A percentile compares a stretch with the other conserved stretches of the same genome.
Evolutionary conservation across 768 basidiomycete species (phyloP).

Genomic region (Lactarius deliciosus): DNA sequence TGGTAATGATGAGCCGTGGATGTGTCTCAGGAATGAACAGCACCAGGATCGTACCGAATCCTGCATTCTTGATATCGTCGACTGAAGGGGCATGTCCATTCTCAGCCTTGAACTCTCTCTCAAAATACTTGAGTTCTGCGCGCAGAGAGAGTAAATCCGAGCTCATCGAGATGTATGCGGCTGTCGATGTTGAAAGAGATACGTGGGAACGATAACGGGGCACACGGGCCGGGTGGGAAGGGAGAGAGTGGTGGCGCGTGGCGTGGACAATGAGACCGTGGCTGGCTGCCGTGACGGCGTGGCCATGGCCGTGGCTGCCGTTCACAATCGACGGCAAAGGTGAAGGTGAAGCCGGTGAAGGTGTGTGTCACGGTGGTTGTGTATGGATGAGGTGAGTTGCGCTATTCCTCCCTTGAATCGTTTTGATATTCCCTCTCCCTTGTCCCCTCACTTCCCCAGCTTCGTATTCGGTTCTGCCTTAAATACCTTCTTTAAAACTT

Average conservation of each 20-base stretch:
- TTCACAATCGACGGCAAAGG: not conserved
- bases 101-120: slow-evolving; percentile 58
- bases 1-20: slow-evolving; percentile 26
- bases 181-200: slow-evolving; percentile 17
- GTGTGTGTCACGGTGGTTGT: not conserved
- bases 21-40: slow-evolving; percentile 15
- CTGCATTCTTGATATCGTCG: slow-evolving; percentile 66
- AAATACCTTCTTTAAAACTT: slow-evolving; percentile 6
- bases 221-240: slow-evolving; percentile 3
- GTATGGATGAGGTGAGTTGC: not conserved
- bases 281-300: not conserved
- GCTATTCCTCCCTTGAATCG: not conserved
- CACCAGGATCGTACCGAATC: slow-evolving; percentile 53
- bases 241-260: no score
- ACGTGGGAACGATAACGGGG: slow-evolving; percentile 7
- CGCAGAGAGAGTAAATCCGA: slow-evolving; percentile 46
- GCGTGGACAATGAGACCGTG: not conserved
- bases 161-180: slow-evolving; percentile 34
- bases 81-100: slow-evolving; percentile 62
- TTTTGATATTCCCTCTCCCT: not conserved
- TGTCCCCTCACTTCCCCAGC: not conserved
- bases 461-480: not conserved
- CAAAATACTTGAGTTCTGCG: slow-evolving; percentile 76
- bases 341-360: not conserved
- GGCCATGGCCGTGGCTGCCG: not conserved